Conservation (phyloP, 805 yeast species). For the Candida succiphila region DNA sequence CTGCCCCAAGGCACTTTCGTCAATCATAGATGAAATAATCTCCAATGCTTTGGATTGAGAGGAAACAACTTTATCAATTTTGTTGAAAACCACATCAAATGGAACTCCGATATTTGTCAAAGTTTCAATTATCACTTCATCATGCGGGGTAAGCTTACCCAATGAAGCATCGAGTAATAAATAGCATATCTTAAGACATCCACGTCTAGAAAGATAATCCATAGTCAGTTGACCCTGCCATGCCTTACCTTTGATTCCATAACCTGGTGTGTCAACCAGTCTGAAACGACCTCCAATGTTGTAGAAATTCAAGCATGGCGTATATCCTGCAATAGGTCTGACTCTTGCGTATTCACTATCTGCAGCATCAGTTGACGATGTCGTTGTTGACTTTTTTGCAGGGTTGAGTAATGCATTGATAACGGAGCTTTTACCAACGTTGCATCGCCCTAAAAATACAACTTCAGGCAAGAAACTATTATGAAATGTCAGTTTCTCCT, state of each 20-base stretch:
- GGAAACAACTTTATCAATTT: conserved; percentile 57
- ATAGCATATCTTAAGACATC: conserved; percentile 46
- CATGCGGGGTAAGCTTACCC: conserved; percentile 47
- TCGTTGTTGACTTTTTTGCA: conserved; percentile 15
- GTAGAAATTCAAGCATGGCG: conserved; percentile 61
- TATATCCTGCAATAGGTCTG: conserved; percentile 27
- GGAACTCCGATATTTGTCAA: conserved; percentile 48
- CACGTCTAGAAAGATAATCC: conserved; percentile 48
- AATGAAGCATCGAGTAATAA: conserved; percentile 50
- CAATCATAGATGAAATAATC: conserved; percentile 30
- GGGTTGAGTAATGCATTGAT: conserved; percentile 49
- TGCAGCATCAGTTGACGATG: neutral
- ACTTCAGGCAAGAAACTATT: conserved; percentile 63
- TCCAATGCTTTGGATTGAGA: too few species aligned
- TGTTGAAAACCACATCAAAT: conserved; percentile 70
- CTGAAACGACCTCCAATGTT: conserved; percentile 55
- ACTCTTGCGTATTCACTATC: conserved; percentile 32
- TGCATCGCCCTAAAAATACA: conserved; percentile 68
- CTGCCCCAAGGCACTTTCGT: conserved; percentile 28
- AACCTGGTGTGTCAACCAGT: conserved; percentile 84
- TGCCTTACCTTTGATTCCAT: conserved; percentile 59
- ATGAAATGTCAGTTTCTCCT: conserved; percentile 4
- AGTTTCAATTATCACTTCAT: conserved; percentile 38
- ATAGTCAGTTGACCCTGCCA: conserved; percentile 64
- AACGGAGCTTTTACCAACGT: conserved; percentile 79